Percentiles rank a stretch among this genome's conserved stretches.
These are phyloP conservation scores for Picea glauca DNA, from an alignment of 75 land plant species.

Conservation along the genomic window DNA sequence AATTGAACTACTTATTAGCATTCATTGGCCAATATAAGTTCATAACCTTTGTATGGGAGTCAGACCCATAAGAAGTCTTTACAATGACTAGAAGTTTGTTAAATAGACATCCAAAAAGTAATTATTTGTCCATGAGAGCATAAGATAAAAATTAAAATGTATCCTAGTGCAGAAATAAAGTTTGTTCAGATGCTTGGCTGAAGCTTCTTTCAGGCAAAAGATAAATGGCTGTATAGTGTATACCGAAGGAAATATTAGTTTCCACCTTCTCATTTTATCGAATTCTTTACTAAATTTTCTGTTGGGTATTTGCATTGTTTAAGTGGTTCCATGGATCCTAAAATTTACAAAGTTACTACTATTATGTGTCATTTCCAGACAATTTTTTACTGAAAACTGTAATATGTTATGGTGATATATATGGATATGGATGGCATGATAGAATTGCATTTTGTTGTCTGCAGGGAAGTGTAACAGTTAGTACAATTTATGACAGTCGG, in stretches of 20 bases:
- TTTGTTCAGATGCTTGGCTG: background rate
- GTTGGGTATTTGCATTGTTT: background rate
- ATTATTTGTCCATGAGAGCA: too few relatives aligned
- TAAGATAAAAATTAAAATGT: too few relatives aligned
- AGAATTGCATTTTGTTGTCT: conserved; percentile 4
- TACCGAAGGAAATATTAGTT: background rate
- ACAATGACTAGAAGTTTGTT: too few relatives aligned
- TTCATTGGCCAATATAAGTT: too few relatives aligned
- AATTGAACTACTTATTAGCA: too few relatives aligned
- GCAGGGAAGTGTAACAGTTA: conserved; percentile 68
- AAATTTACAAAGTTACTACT: background rate
- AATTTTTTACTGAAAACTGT: background rate
- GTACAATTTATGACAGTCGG: conserved; percentile 85
- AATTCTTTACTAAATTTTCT: too few relatives aligned
- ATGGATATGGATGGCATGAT: background rate
- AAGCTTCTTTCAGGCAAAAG: background rate
- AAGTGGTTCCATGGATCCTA: background rate
- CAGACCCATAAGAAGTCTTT: too few relatives aligned
- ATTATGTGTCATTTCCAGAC: background rate
- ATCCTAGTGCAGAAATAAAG: too few relatives aligned
- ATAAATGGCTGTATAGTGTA: background rate
- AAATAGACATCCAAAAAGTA: too few relatives aligned
- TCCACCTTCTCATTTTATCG: background rate
- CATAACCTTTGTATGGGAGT: too few relatives aligned
- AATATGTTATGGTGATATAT: background rate